A percentile compares a stretch with the other conserved stretches of the same genome.
These are phyloP conservation scores for Ichthyophthirius multifiliis DNA, from an alignment of 169 alveolate genomes.

Conservation along the genomic window DNA sequence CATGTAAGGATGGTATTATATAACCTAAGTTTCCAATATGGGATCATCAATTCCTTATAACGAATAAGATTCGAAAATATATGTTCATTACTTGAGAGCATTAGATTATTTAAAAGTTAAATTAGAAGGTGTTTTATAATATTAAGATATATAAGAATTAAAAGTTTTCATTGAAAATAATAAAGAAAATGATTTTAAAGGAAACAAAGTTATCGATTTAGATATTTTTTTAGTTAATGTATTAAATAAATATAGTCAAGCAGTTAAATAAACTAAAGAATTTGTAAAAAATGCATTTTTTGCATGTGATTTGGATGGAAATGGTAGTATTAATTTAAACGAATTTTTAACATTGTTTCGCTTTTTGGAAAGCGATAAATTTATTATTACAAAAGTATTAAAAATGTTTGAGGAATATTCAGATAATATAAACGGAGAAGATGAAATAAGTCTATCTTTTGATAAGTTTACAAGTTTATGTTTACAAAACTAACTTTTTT, in stretches of 20 bases:
- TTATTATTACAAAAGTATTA: slow-evolving; percentile 19
- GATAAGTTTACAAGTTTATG: slow-evolving; percentile 27
- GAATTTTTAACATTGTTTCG: slow-evolving; percentile 28
- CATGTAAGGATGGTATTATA: slow-evolving; percentile 15
- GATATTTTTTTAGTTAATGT: slow-evolving; percentile 23
- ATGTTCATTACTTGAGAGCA: slow-evolving; percentile 31
- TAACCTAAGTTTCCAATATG: slow-evolving; percentile 18
- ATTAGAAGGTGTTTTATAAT: slow-evolving; percentile 14
- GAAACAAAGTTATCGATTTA: slow-evolving; percentile 29
- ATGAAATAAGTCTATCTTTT: slow-evolving; percentile 29
- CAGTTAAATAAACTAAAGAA: slow-evolving; percentile 21
- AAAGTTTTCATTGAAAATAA: slow-evolving; percentile 15
- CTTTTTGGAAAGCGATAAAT: slow-evolving; percentile 27
- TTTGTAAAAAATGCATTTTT: slow-evolving; percentile 37
- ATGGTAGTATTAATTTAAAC: slow-evolving; percentile 21
- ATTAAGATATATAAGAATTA: slow-evolving; percentile 15
- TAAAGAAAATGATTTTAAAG: slow-evolving; percentile 37
- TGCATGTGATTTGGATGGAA: slow-evolving; percentile 43
- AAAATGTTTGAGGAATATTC: slow-evolving; percentile 32
- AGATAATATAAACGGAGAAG: slow-evolving; percentile 4
- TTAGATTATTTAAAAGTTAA: slow-evolving; percentile 30
- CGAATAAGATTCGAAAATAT: slow-evolving; percentile 27
- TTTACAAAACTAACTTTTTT: slow-evolving; percentile 17
- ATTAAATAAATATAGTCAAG: slow-evolving; percentile 22
- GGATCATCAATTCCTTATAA: slow-evolving; percentile 22